phyloP scores from a whole-genome alignment of 2,329 filamentous ascomycete species.

The Beauveria bassiana region DNA sequence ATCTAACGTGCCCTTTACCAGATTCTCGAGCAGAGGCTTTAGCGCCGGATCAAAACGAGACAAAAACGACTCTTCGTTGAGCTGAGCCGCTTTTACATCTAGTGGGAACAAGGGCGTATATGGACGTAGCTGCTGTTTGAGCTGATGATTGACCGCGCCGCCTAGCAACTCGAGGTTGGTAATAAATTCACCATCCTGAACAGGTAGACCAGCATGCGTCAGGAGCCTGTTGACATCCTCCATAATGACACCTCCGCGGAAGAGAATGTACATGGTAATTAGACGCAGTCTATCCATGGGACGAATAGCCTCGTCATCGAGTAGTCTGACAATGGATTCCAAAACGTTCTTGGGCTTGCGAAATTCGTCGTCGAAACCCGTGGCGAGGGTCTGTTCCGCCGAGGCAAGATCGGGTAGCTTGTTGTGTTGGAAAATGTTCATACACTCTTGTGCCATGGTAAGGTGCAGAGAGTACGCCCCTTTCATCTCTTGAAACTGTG shows the following conservation, averaged over 20 bases:
- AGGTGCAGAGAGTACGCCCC: constrained; percentile 90
- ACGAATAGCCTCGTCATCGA: constrained; percentile 73
- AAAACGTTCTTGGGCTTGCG: constrained; percentile 85
- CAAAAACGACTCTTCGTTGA: constrained; percentile 73
- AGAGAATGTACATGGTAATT: constrained; percentile 78
- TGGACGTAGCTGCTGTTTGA: constrained; percentile 70
- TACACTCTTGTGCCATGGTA: constrained; percentile 94
- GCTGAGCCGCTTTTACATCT: constrained; percentile 47
- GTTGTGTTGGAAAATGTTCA: constrained; percentile 80
- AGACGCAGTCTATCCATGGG: constrained; percentile 73
- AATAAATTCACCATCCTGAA: constrained; percentile 64
- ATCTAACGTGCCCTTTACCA: constrained; percentile 61
- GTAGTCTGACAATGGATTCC: constrained; percentile 74
- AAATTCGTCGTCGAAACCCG: constrained; percentile 86
- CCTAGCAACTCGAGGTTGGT: constrained; percentile 77
- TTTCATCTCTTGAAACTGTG: constrained; percentile 93
- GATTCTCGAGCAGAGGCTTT: constrained; percentile 73
- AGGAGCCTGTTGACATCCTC: constrained; percentile 82
- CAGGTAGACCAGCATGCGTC: constrained; percentile 71
- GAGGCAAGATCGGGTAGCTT: constrained; percentile 83
- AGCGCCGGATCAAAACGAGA: constrained; percentile 78
- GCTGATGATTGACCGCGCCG: constrained; percentile 54
- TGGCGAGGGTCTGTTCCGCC: constrained; percentile 84
- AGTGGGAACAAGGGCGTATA: constrained; percentile 63
- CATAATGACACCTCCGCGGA: constrained; percentile 73